Conservation (phyloP, 805 yeast genomes). For the Nakazawaea ishiwadae region DNA sequence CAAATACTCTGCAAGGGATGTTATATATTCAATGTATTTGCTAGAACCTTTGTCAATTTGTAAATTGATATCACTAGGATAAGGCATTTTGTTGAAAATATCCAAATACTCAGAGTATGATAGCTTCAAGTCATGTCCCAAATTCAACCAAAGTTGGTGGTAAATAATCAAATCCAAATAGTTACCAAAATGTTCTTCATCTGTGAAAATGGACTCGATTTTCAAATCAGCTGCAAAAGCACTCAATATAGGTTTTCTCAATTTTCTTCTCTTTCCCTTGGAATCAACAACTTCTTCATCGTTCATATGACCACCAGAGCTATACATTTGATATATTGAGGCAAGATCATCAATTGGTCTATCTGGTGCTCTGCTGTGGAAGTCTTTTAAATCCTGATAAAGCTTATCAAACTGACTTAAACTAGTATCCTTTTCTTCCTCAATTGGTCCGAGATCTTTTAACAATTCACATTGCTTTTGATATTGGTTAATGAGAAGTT, state of each 20-base stretch:
- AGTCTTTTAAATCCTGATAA: constrained; percentile 26
- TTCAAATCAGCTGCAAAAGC: constrained; percentile 44
- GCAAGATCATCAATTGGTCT: constrained; percentile 25
- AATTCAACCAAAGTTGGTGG: constrained; percentile 51
- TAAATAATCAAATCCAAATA: constrained; percentile 50
- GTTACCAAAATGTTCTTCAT: constrained; percentile 62
- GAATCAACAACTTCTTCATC: constrained; percentile 13
- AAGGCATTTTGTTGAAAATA: constrained; percentile 33
- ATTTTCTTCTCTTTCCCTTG: constrained; percentile 19
- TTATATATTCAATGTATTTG: constrained; percentile 41
- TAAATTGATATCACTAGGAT: constrained; percentile 19
- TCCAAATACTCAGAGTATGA: constrained; percentile 49
- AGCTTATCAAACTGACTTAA: constrained; percentile 34
- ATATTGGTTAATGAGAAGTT: constrained; percentile 43
- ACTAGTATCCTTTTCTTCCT: too few relatives aligned
- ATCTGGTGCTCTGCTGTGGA: constrained; percentile 25
- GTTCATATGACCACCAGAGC: constrained; percentile 15
- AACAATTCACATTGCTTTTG: constrained; percentile 25
- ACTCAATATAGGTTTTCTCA: constrained; percentile 40
- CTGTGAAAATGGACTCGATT: constrained; percentile 46
- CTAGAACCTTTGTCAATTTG: constrained; percentile 23
- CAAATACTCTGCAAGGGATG: constrained; percentile 45
- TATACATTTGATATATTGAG: constrained; percentile 27
- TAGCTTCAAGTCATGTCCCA: constrained; percentile 29
- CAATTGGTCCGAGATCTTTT: too few relatives aligned